Evolutionary conservation across 257 asterid species (phyloP).

Genomic region (Buddleja alternifolia): DNA sequence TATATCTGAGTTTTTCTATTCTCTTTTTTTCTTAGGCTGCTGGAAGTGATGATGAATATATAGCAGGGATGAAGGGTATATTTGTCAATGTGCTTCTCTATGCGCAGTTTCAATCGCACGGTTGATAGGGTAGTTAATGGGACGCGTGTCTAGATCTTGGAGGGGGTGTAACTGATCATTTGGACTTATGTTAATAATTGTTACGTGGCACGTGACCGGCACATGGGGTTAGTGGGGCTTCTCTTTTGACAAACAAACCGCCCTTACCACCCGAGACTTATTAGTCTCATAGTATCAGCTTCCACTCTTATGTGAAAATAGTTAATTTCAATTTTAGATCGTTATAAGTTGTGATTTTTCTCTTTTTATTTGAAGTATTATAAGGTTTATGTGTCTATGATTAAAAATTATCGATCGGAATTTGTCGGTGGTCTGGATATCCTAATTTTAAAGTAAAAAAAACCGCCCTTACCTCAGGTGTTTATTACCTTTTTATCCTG

Average conservation of each 20-base stretch:
- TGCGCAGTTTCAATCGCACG: conserved; percentile 30
- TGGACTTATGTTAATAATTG: conserved; percentile 46
- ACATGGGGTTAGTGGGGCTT: conserved; percentile 23
- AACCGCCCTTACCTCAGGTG: conserved; percentile 13
- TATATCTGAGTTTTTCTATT: conserved; percentile 9
- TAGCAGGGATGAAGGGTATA: conserved; percentile 28
- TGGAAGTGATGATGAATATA: conserved; percentile 12
- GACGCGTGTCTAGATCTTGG: conserved; percentile 35
- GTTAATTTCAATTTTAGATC: no score
- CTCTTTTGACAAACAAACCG: conserved; percentile 11
- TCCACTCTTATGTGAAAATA: no score
- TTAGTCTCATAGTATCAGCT: no score
- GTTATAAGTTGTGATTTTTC: no score
- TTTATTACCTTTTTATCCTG: conserved; percentile 18
- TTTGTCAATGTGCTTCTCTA: background rate
- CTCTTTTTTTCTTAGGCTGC: no score
- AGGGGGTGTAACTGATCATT: conserved; percentile 25
- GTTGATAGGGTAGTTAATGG: background rate
- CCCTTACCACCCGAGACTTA: no score
- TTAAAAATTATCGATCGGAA: no score
- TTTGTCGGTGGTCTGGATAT: background rate
- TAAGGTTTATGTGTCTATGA: no score
- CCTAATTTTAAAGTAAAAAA: no score
- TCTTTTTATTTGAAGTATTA: no score
- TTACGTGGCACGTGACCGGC: conserved; percentile 12